Percentiles rank a stretch among this genome's conserved stretches.
phyloP scores from a whole-genome alignment of 169 alveolate genomes.

The Plasmodium blacklocki region DNA sequence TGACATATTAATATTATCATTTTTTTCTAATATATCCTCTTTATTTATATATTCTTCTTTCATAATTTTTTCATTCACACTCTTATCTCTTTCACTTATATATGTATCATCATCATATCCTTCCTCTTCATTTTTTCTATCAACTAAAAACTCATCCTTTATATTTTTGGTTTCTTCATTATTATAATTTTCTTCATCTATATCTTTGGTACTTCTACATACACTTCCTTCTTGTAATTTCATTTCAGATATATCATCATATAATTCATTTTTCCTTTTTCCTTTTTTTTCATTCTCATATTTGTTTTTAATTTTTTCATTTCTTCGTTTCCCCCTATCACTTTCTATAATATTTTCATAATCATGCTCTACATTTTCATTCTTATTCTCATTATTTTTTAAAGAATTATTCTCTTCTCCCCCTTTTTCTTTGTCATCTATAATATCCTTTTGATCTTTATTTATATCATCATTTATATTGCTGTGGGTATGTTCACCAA shows the following conservation, averaged over 20 bases:
- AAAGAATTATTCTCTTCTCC: background rate
- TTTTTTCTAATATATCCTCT: background rate
- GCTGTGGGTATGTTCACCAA: background rate
- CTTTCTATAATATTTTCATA: background rate
- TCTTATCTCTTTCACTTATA: slow-evolving; percentile 39
- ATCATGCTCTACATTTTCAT: background rate
- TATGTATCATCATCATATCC: slow-evolving; percentile 33
- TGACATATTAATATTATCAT: slow-evolving; percentile 35
- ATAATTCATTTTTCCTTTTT: background rate
- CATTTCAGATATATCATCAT: background rate
- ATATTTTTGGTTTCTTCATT: slow-evolving; percentile 8
- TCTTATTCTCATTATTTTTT: background rate
- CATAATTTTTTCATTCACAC: slow-evolving; percentile 12
- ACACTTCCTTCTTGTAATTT: background rate
- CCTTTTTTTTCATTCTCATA: slow-evolving; percentile 6
- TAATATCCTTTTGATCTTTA: background rate
- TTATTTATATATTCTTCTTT: slow-evolving; percentile 3
- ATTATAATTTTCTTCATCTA: background rate
- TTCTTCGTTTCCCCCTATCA: slow-evolving; percentile 4
- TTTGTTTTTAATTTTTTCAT: background rate
- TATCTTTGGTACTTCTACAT: background rate
- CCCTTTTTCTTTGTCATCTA: background rate
- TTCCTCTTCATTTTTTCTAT: slow-evolving; percentile 17
- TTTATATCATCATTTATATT: background rate
- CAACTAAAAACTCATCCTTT: slow-evolving; percentile 2